Evolutionary conservation across 345 rosid genomes (phyloP).

Genomic region (Citrus unshiu): DNA sequence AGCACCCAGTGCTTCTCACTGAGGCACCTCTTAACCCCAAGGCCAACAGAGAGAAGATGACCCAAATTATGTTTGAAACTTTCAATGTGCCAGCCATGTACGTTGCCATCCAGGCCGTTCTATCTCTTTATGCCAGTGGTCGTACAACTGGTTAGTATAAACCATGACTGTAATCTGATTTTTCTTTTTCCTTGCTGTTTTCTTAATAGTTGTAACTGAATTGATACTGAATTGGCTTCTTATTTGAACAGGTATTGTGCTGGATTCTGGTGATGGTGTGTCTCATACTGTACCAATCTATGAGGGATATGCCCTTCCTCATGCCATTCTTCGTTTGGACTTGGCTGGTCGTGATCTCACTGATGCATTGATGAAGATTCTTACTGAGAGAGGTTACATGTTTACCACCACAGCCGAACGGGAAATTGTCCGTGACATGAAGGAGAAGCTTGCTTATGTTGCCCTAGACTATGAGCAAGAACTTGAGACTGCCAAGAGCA

Average conservation of each 20-base stretch:
- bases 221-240: not conserved
- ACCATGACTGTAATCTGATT: not conserved
- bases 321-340: conserved; percentile 59
- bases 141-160: conserved; percentile 41
- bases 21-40: conserved; percentile 57
- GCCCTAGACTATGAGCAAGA: conserved; percentile 63
- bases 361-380: conserved; percentile 59
- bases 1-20: conserved; percentile 52
- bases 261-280: conserved; percentile 77
- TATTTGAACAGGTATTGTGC: conserved; percentile 47
- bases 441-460: conserved; percentile 63
- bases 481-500: conserved; percentile 59
- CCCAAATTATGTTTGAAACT: conserved; percentile 65
- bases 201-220: not conserved
- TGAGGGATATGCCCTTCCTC: conserved; percentile 63
- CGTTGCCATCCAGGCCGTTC: conserved; percentile 51
- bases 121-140: conserved; percentile 48
- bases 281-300: conserved; percentile 64
- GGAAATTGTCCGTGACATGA: conserved; percentile 73
- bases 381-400: conserved; percentile 65
- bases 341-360: conserved; percentile 69
- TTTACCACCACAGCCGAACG: conserved; percentile 69
- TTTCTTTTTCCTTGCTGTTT: not conserved
- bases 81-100: conserved; percentile 40
- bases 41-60: conserved; percentile 65